A percentile compares a stretch with the other conserved stretches of the same genome.
Conservation (phyloP, 495 filamentous ascomycete genomes). For the Daldinia caldariorum region DNA sequence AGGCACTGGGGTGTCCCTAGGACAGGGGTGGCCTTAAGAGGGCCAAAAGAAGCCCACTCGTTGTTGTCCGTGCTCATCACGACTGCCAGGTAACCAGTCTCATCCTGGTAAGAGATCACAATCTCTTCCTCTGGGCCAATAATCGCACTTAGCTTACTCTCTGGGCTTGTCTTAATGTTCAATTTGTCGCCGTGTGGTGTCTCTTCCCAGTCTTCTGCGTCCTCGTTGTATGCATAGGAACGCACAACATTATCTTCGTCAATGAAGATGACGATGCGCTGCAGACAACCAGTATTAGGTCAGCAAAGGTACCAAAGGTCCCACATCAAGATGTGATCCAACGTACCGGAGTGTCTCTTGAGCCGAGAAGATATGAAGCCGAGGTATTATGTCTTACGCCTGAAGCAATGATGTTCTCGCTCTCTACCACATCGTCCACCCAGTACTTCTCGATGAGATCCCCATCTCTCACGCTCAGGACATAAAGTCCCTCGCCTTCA, state of each 20-base stretch:
- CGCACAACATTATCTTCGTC: slow-evolving; percentile 23
- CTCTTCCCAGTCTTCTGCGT: slow-evolving; percentile 39
- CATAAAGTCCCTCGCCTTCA: slow-evolving; percentile 24
- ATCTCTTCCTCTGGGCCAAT: slow-evolving; percentile 25
- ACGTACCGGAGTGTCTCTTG: slow-evolving; percentile 17
- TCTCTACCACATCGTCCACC: slow-evolving; percentile 24
- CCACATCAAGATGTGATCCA: not conserved
- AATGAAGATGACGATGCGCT: slow-evolving; percentile 36
- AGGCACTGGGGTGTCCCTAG: slow-evolving; percentile 32
- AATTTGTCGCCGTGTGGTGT: slow-evolving; percentile 26
- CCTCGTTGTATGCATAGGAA: slow-evolving; percentile 33
- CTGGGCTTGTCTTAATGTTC: slow-evolving; percentile 23
- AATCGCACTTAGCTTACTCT: slow-evolving; percentile 28
- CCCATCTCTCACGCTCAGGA: slow-evolving; percentile 30
- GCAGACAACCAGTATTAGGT: not conserved
- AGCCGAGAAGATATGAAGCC: slow-evolving; percentile 29
- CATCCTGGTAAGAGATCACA: slow-evolving; percentile 35
- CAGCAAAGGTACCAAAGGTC: not conserved
- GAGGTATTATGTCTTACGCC: slow-evolving; percentile 31
- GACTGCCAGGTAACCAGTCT: slow-evolving; percentile 19
- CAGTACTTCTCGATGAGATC: slow-evolving; percentile 36
- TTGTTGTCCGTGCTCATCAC: slow-evolving; percentile 18
- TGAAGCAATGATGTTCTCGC: slow-evolving; percentile 27
- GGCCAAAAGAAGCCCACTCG: slow-evolving; percentile 25
- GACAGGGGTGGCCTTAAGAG: slow-evolving; percentile 22